A percentile compares a stretch with the other conserved stretches of the same genome.
Conservation (phyloP, 805 yeast genomes). For the Debaryomyces maramus region DNA sequence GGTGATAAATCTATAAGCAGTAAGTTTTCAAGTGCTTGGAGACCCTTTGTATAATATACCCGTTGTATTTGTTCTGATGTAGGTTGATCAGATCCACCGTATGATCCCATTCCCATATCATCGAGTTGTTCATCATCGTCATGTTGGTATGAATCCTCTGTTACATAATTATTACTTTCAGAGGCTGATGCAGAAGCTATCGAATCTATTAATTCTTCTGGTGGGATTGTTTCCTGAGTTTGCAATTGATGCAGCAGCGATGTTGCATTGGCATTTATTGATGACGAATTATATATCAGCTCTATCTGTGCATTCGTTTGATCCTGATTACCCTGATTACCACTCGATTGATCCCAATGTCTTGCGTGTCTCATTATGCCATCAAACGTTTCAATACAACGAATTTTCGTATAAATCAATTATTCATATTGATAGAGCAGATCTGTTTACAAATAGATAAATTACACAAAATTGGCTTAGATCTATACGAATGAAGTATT, state of each 20-base stretch:
- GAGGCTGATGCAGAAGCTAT: conserved; percentile 19
- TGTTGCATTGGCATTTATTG: conserved; percentile 7
- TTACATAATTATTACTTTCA: conserved; percentile 5
- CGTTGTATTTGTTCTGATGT: conserved; percentile 41
- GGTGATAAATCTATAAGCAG: conserved; percentile 76
- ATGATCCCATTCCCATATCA: conserved; percentile 13
- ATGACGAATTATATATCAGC: conserved; percentile 5
- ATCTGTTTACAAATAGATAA: neutral
- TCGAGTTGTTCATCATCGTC: conserved; percentile 12
- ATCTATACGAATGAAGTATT: no score
- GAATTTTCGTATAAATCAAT: no score
- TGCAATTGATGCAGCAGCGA: conserved; percentile 26
- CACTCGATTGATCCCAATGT: conserved; percentile 1
- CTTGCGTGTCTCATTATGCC: neutral
- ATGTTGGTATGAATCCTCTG: conserved; percentile 11
- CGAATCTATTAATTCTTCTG: conserved; percentile 30
- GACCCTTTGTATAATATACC: conserved; percentile 45
- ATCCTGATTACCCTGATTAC: neutral
- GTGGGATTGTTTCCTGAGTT: conserved; percentile 28
- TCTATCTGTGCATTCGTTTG: conserved; percentile 5
- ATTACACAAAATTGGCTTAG: conserved; percentile 3
- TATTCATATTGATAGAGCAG: no score
- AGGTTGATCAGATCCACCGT: conserved; percentile 28
- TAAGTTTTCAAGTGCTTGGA: conserved; percentile 53
- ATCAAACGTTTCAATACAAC: neutral